Conservation (phyloP, 139 green algal species). For the Chlamydomonas sp. region DNA sequence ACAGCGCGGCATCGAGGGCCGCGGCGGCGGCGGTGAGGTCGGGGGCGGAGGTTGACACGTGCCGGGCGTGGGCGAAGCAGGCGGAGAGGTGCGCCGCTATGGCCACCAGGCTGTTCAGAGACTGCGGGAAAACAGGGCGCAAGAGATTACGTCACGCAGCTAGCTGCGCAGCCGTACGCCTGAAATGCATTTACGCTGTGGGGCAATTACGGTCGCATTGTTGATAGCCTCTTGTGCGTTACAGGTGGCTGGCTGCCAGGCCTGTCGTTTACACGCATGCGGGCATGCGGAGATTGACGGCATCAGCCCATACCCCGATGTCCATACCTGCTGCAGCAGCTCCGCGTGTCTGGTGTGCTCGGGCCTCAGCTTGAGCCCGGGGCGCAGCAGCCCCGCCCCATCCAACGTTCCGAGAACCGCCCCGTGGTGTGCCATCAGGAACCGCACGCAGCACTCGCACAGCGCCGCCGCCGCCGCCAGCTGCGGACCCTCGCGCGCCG, state of each 20-base stretch:
- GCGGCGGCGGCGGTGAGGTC: neutral
- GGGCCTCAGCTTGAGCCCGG: conserved; percentile 5
- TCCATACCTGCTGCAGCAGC: conserved; percentile 24
- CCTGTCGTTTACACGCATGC: neutral
- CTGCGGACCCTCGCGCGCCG: conserved; percentile 7
- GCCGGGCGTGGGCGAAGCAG: neutral
- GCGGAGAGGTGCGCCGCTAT: neutral
- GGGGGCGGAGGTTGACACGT: neutral
- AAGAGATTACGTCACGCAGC: neutral
- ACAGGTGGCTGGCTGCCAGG: no score
- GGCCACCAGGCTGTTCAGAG: neutral
- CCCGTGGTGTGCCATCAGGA: conserved; percentile 18
- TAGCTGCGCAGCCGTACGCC: no score
- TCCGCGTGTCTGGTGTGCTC: conserved; percentile 2
- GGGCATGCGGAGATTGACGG: neutral
- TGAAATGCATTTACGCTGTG: no score
- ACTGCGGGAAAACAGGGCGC: neutral
- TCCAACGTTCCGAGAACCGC: conserved; percentile 9
- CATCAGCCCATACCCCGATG: neutral
- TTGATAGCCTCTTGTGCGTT: no score
- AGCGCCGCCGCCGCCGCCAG: conserved; percentile 3
- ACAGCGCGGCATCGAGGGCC: neutral
- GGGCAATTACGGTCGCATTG: no score
- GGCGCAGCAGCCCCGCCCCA: conserved; percentile 24
- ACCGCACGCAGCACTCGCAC: conserved; percentile 6